phyloP scores from a whole-genome alignment of 169 alveolate genomes.

The Plasmodium falciparum region DNA sequence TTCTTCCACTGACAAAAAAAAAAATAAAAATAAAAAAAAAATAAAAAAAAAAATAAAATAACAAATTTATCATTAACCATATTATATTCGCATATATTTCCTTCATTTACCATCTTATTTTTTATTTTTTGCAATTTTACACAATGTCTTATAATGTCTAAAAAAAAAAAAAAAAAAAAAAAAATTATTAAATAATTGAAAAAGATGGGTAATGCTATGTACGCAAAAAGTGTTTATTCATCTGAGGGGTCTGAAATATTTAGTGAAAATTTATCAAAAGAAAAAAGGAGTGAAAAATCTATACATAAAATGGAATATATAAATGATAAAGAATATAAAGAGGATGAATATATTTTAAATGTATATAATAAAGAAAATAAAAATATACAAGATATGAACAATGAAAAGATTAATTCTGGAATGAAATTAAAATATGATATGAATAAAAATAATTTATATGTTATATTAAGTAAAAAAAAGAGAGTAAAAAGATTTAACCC shows the following conservation, averaged over 20 bases:
- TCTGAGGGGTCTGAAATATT: background rate
- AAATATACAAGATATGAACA: background rate
- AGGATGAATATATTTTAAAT: no score
- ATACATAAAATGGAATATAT: background rate
- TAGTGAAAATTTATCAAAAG: background rate
- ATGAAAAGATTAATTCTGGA: background rate
- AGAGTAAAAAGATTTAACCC: slow-evolving; percentile 65
- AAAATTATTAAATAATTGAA: no score
- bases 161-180: no score
- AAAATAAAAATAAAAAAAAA: no score
- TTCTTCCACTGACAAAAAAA: no score
- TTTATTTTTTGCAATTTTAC: no score
- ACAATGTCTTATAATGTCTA: no score
- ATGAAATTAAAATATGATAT: background rate
- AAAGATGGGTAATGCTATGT: slow-evolving; percentile 39
- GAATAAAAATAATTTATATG: slow-evolving; percentile 16
- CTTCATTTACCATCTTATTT: no score
- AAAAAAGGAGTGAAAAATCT: background rate
- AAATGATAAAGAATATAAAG: background rate
- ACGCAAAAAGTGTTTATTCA: slow-evolving; percentile 11
- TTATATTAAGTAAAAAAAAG: slow-evolving; percentile 28
- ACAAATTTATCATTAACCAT: no score
- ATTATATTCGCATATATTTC: no score
- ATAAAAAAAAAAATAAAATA: no score
- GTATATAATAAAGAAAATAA: background rate